Base-by-base conservation (phyloP, 1,284 basidiomycete genomes). In the Cutaneotrichosporon arboriforme region DNA sequence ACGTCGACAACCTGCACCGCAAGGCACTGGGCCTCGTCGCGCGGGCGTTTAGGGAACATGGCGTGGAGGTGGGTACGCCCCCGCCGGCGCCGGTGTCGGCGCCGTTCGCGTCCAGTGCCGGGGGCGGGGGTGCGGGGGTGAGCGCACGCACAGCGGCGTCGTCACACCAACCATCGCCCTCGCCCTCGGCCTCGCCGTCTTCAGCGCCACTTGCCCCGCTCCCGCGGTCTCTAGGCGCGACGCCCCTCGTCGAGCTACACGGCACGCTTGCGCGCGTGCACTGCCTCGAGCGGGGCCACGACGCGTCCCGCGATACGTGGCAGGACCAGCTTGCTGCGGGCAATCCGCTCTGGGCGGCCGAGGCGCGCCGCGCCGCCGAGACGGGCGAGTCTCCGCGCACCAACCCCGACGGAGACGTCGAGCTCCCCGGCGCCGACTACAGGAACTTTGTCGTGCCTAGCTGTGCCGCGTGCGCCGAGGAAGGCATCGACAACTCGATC, bases 361-460 rank as follows among this genome's bases (percentile, higher is more conserved):
- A 84, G 64, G 79, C 81, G 7, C 81, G 83, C 48, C 81, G 87
- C 54, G 76, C 88, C 37, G 85, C 86, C 65, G 73, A 77, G 34
- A 83, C 81, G 0, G 84, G 84, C 1, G 75, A 52, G 67, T 68
- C 46, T 55, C 85, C 83, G 1, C 80, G 87, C 52, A 91, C 88
- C 14, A 94, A 94, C 68, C 91, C 91, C 5, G 92, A 93, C 64
- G 91, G 91, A 66, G 91, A 93, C 76, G 90, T 91, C 58, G 88
- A 84, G n/a, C 73, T 92, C 14, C 84, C 86, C 54, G 86, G 86
- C 3, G 81, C 86, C 4, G 80, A 83, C 13, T 91, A 89, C 64
- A 79, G 80, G 46, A 81, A 84, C 48, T 91, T 91, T 66, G 76
- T 83, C n/a, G 81, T 93, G 0, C 90, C 90, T 0, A 77, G 82